Evolutionary conservation across 2,329 filamentous ascomycete genomes (phyloP), one percentile per base, ranked within the genome.

Genomic region (Aspergillus niger): DNA sequence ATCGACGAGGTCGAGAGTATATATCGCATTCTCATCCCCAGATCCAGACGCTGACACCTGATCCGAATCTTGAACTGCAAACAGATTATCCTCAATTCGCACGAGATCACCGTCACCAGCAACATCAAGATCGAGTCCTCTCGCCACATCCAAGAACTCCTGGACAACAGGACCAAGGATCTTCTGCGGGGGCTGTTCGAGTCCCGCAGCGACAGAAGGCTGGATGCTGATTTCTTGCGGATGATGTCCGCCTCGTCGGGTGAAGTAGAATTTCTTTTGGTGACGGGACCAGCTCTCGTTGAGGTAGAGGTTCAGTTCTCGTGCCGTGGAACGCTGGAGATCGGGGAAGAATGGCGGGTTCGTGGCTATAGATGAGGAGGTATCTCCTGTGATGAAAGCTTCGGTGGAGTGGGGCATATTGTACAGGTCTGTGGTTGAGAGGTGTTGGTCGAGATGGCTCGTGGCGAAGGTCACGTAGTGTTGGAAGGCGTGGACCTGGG

Each of bases 231-330:
- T 73, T 61, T 82, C 80, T 61, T 77, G 80, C 15, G 75, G 77
- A 10, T 73, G 74, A 43, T 77, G 76, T 1, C 79, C 79, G 15
- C 79, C 73, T 22, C 77, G 76, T 2, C 73, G 70, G 36, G 68
- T 74, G 32, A 85, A 78, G 66, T 78, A 84, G 62, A 84, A 80
- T 54, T 70, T 76, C 1, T 73, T 76, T 30, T 77, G 73, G 54
- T 77, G 74, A 7, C 69, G 64, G 22, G 78, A 77, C 83, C 84
- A 86, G 36, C 79, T 80, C 1, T 72, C 72, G 24, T 68, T 70
- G 17, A 86, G 65, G 43, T 78, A 77, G 1, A 77, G 69, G 38
- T 76, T 69, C 3, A 86, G 67, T 26, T 82, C 80, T 36, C 76
- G 76, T 2, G 71, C 71, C 3, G 77, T 73, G 41, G 77, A 74